A percentile compares a stretch with the other conserved stretches of the same genome.
Evolutionary conservation across 75 land plant genomes (phyloP).

Genomic region (Chamaecyparis obtusa): DNA sequence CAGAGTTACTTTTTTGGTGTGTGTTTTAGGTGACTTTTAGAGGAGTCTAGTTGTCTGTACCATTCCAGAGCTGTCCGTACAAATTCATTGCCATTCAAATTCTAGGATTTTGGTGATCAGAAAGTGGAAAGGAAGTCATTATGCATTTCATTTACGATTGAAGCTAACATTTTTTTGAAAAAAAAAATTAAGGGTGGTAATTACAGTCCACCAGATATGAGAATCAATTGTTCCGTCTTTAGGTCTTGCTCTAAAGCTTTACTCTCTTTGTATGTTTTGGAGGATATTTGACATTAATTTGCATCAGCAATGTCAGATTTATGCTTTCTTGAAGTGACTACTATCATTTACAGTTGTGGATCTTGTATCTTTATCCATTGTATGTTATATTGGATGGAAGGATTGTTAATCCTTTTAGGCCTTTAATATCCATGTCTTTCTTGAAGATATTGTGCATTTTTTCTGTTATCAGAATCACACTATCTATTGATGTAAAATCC

Average conservation of each 20-base stretch:
- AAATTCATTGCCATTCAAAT: too few relatives aligned
- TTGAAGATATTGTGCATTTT: background rate
- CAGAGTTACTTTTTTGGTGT: too few relatives aligned
- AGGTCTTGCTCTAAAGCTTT: background rate
- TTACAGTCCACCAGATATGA: conserved; percentile 10
- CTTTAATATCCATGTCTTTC: background rate
- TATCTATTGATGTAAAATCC: background rate
- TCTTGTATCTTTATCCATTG: background rate
- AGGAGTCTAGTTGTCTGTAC: too few relatives aligned
- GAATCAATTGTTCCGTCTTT: background rate
- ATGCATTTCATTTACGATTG: too few relatives aligned
- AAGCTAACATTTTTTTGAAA: too few relatives aligned
- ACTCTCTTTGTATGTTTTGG: background rate
- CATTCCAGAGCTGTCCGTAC: too few relatives aligned
- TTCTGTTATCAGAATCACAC: background rate
- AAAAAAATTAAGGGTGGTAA: too few relatives aligned
- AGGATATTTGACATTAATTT: background rate
- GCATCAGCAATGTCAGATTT: background rate
- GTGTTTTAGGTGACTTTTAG: too few relatives aligned
- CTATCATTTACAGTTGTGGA: background rate
- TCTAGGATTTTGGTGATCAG: too few relatives aligned
- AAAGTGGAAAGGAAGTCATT: too few relatives aligned
- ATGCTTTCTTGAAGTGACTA: background rate
- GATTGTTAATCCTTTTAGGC: background rate
- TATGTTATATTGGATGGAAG: background rate